Evolutionary conservation across 2,329 filamentous ascomycete genomes (phyloP).

Genomic region (Talaromyces sp.): DNA sequence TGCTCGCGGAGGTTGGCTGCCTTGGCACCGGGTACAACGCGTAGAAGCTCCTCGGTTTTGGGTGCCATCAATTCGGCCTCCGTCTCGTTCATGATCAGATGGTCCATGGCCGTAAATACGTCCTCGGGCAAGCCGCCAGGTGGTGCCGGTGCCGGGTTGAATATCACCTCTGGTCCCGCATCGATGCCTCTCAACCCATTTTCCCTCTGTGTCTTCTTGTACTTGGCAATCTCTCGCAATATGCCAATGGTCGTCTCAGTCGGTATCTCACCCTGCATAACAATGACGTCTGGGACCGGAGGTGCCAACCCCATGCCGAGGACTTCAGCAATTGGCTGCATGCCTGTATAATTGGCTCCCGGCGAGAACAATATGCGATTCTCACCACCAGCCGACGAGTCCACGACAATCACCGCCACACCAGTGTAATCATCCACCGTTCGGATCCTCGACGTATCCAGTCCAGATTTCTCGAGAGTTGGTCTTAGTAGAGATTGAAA

Average conservation of each 20-base stretch:
- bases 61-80: slow-evolving; percentile 73
- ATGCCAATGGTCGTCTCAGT: slow-evolving; percentile 61
- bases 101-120: slow-evolving; percentile 65
- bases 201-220: slow-evolving; percentile 44
- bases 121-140: slow-evolving; percentile 64
- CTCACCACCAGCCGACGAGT: slow-evolving; percentile 63
- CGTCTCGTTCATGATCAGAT: slow-evolving; percentile 86
- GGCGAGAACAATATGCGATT: slow-evolving; percentile 73
- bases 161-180: slow-evolving; percentile 59
- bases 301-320: slow-evolving; percentile 33
- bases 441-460: slow-evolving; percentile 56
- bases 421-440: slow-evolving; percentile 57
- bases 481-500: slow-evolving; percentile 60
- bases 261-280: slow-evolving; percentile 77
- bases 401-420: slow-evolving; percentile 71
- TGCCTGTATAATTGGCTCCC: slow-evolving; percentile 61
- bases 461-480: slow-evolving; percentile 58
- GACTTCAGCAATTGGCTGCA: slow-evolving; percentile 39
- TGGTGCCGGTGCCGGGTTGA: slow-evolving; percentile 86
- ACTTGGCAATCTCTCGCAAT: slow-evolving; percentile 39
- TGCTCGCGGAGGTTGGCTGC: slow-evolving; percentile 50
- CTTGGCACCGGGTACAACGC: slow-evolving; percentile 30
- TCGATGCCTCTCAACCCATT: slow-evolving; percentile 34
- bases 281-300: slow-evolving; percentile 58
- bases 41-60: slow-evolving; percentile 34